phyloP scores from a whole-genome alignment of 129 eudicot genomes.

The Heracleum sosnowskyi region DNA sequence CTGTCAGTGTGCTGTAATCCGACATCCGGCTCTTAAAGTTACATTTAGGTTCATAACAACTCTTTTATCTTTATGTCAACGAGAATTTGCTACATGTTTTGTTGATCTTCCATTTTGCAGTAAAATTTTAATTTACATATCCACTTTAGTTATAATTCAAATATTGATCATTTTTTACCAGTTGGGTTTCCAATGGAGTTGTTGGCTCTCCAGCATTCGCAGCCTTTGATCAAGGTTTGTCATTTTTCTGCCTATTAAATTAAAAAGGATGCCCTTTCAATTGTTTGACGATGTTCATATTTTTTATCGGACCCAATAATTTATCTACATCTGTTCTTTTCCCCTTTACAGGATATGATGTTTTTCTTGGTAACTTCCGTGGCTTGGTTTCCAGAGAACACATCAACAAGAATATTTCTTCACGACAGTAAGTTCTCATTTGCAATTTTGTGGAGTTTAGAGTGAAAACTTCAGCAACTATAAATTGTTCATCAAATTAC shows the following conservation, averaged over 20 bases:
- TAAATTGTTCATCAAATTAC: neutral
- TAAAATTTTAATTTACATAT: neutral
- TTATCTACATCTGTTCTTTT: neutral
- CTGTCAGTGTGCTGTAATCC: neutral
- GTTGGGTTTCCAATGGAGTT: constrained; percentile 92
- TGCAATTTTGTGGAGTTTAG: neutral
- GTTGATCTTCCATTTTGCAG: neutral
- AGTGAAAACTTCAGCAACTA: neutral
- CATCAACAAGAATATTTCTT: constrained; percentile 58
- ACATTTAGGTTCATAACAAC: neutral
- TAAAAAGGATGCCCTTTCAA: too few relatives aligned
- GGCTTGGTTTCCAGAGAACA: constrained; percentile 92
- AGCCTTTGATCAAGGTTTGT: constrained; percentile 87
- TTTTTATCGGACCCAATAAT: too few relatives aligned
- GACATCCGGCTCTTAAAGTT: neutral
- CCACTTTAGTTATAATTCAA: neutral
- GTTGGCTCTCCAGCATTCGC: constrained; percentile 98
- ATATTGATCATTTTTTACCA: constrained; percentile 3
- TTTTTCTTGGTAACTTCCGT: constrained; percentile 88
- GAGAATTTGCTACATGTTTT: neutral
- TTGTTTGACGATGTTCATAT: too few relatives aligned
- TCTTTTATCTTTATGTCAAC: neutral
- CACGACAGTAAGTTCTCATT: constrained; percentile 55
- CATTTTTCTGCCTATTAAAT: neutral
- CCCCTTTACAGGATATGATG: constrained; percentile 71